Evolutionary conservation across 148 eudicot species (phyloP).

Genomic region (Camellia sinensis): DNA sequence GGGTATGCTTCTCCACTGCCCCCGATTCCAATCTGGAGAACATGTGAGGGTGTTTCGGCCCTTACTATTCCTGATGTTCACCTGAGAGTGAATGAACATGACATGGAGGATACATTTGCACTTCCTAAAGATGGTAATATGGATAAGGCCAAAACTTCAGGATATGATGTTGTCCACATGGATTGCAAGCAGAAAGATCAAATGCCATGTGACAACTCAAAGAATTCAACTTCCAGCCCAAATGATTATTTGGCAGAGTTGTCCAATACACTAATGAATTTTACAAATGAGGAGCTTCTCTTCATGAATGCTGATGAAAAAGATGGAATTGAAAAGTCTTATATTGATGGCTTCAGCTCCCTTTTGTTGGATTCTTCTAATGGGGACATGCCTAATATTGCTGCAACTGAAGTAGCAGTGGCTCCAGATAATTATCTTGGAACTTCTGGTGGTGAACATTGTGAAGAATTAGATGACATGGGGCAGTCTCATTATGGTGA

Average conservation of each 20-base stretch:
- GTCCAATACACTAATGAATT: conserved; percentile 32
- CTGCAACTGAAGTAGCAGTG: conserved; percentile 23
- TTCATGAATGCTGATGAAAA: conserved; percentile 38
- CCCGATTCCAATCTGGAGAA: conserved; percentile 39
- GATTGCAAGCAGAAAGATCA: conserved; percentile 27
- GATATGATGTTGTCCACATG: conserved; percentile 20
- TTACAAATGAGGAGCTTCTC: conserved; percentile 35
- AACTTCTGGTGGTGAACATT: conserved; percentile 22
- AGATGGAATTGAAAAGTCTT: conserved; percentile 33
- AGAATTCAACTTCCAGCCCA: conserved; percentile 24
- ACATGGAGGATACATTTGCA: conserved; percentile 20
- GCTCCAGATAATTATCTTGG: conserved; percentile 26
- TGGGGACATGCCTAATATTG: conserved; percentile 18
- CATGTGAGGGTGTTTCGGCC: conserved; percentile 26
- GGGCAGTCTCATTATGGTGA: conserved; percentile 16
- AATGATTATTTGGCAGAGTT: conserved; percentile 34
- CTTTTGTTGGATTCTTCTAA: conserved; percentile 49
- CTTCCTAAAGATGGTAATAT: conserved; percentile 24
- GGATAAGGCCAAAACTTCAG: conserved; percentile 20
- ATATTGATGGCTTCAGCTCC: conserved; percentile 36
- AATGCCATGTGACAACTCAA: conserved; percentile 26
- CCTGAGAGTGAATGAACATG: conserved; percentile 20
- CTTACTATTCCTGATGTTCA: conserved; percentile 28
- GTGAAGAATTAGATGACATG: conserved; percentile 14
- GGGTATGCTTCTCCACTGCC: conserved; percentile 42